Percentiles rank a stretch among this genome's conserved stretches.
Evolutionary conservation across 1,139 yeast genomes (phyloP).

Genomic region (Debaryomycetaceae sp.): DNA sequence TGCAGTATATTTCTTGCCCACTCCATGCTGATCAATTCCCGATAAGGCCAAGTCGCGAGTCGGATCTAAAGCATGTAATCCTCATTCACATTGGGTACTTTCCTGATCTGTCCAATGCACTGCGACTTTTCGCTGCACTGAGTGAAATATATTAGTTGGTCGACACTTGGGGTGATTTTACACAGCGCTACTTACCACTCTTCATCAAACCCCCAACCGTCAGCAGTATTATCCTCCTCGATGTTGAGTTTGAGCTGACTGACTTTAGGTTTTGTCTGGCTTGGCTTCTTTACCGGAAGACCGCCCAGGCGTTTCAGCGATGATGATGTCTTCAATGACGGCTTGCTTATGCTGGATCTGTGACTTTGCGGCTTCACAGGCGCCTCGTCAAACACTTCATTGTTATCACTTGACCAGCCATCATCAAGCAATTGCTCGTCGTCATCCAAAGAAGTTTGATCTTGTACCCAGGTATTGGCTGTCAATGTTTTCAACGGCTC

Average conservation of each 20-base stretch:
- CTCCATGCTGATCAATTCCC: too few relatives aligned
- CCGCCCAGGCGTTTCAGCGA: neutral
- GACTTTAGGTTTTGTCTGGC: neutral
- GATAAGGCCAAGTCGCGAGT: too few relatives aligned
- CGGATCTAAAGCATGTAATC: too few relatives aligned
- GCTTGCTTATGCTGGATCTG: conserved; percentile 2
- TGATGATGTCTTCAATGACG: conserved; percentile 1
- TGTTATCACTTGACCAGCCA: conserved; percentile 22
- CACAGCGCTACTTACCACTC: too few relatives aligned
- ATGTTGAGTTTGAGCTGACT: conserved; percentile 1
- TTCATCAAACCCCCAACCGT: conserved; percentile 36
- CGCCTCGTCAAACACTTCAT: neutral
- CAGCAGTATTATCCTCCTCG: conserved; percentile 34
- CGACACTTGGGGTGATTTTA: too few relatives aligned
- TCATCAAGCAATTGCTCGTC: conserved; percentile 12
- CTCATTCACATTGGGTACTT: too few relatives aligned
- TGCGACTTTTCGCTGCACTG: too few relatives aligned
- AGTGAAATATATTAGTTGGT: too few relatives aligned
- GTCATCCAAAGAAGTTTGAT: conserved; percentile 1
- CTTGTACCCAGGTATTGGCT: conserved; percentile 2
- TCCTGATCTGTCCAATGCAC: too few relatives aligned
- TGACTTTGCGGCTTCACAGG: conserved; percentile 3
- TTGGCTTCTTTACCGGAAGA: neutral
- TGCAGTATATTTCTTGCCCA: too few relatives aligned
- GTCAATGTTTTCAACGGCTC: conserved; percentile 4